Percentiles rank a stretch among this genome's conserved stretches.
Evolutionary conservation across 116 monocot genomes (phyloP).

Genomic region (Cymodocea nodosa): DNA sequence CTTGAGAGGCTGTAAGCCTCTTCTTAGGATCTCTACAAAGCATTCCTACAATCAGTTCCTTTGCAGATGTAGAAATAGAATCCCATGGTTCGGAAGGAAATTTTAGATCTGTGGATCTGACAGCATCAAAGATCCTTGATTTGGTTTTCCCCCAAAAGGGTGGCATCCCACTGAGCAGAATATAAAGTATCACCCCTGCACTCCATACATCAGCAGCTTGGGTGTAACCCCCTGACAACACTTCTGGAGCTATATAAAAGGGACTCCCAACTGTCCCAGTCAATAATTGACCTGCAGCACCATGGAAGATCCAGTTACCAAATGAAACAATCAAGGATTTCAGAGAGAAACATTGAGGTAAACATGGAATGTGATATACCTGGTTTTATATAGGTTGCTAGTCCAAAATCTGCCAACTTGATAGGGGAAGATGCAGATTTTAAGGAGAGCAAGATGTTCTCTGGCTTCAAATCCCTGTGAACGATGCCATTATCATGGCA

Average conservation of each 20-base stretch:
- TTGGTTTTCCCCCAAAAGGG: slow-evolving; percentile 97
- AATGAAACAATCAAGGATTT: background rate
- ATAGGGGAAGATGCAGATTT: slow-evolving; percentile 55
- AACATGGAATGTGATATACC: slow-evolving; percentile 18
- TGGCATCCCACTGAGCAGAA: slow-evolving; percentile 80
- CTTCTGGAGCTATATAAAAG: slow-evolving; percentile 93
- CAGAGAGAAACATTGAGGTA: background rate
- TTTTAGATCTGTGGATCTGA: slow-evolving; percentile 43
- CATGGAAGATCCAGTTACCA: background rate
- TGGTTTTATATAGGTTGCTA: slow-evolving; percentile 72
- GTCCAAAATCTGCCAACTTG: slow-evolving; percentile 84
- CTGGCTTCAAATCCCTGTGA: slow-evolving; percentile 85
- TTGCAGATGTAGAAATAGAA: slow-evolving; percentile 48
- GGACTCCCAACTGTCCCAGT: slow-evolving; percentile 81
- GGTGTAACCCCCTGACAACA: slow-evolving; percentile 71
- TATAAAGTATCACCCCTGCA: slow-evolving; percentile 84
- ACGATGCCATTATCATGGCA: slow-evolving; percentile 79
- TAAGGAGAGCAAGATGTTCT: slow-evolving; percentile 74
- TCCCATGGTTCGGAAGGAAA: slow-evolving; percentile 76
- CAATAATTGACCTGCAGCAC: slow-evolving; percentile 48
- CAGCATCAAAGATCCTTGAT: slow-evolving; percentile 72
- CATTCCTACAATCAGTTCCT: slow-evolving; percentile 62
- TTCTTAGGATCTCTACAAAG: slow-evolving; percentile 48
- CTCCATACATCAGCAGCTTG: slow-evolving; percentile 97
- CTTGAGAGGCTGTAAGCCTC: slow-evolving; percentile 50